These are phyloP conservation scores for Rhizopus sp. DNA, from an alignment of 371 early-diverging fungal genomes.

Conservation along the genomic window DNA sequence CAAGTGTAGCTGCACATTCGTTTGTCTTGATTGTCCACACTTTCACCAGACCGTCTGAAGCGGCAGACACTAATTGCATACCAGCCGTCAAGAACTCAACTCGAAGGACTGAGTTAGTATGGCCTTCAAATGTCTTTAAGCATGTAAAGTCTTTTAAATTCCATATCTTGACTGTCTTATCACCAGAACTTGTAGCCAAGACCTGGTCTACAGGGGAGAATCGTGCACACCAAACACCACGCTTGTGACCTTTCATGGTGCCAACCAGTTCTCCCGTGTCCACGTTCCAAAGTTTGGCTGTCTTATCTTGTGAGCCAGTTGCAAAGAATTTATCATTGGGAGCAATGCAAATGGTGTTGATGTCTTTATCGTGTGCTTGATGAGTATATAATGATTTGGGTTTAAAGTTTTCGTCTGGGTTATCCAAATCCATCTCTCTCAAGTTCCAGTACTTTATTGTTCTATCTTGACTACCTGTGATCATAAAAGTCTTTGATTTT, in stretches of 20 bases:
- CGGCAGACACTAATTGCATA: constrained; percentile 83
- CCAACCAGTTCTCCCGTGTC: constrained; percentile 83
- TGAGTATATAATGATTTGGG: constrained; percentile 81
- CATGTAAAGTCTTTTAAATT: constrained; percentile 85
- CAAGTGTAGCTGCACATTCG: constrained; percentile 88
- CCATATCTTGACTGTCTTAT: constrained; percentile 95
- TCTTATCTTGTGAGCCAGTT: constrained; percentile 97
- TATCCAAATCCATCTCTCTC: constrained; percentile 48
- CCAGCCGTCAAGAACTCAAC: constrained; percentile 86
- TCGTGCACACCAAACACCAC: constrained; percentile 93
- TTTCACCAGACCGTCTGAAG: constrained; percentile 93
- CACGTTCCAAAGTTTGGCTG: constrained; percentile 92
- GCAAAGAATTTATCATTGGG: constrained; percentile 94
- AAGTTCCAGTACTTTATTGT: constrained; percentile 95
- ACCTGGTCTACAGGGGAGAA: constrained; percentile 93
- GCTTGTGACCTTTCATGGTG: constrained; percentile 89
- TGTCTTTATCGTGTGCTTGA: constrained; percentile 97
- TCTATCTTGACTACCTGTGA: constrained; percentile 91
- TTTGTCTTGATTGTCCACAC: constrained; percentile 92
- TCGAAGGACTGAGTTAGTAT: constrained; percentile 90
- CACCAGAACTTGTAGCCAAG: constrained; percentile 89
- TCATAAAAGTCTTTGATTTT: constrained; percentile 67
- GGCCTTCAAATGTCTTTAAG: constrained; percentile 95
- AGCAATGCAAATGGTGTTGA: constrained; percentile 91
- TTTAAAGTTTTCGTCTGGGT: constrained; percentile 43